Evolutionary conservation across 441 rosid species (phyloP).

Genomic region (Gossypium gossypioides): DNA sequence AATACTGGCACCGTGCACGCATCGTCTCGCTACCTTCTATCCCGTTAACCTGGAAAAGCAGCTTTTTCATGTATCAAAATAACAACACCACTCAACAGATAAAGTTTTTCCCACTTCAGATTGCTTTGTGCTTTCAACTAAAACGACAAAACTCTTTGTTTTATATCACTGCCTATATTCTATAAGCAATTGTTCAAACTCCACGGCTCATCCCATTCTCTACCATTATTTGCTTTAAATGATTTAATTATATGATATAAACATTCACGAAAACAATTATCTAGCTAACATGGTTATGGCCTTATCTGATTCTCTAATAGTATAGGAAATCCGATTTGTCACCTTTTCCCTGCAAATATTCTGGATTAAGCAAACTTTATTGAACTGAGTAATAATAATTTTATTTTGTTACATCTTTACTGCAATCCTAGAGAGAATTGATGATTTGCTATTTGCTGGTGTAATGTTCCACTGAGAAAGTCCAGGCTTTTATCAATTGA

Average conservation of each 20-base stretch:
- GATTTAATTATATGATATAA: neutral
- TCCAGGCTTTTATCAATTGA: neutral
- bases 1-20: no score
- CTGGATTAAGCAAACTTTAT: neutral
- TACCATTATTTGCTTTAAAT: neutral
- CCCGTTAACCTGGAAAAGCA: no score
- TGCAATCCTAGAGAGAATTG: neutral
- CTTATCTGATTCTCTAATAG: neutral
- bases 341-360: neutral
- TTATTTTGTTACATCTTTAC: neutral
- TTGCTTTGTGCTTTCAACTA: constrained; percentile 15
- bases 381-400: neutral
- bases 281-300: neutral
- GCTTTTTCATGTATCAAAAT: no score
- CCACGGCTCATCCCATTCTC: neutral
- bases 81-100: no score
- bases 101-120: constrained; percentile 10
- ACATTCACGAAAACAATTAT: neutral
- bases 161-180: neutral
- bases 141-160: constrained; percentile 2
- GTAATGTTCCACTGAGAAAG: neutral
- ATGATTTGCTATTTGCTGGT: neutral
- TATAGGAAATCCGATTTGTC: neutral
- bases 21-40: no score
- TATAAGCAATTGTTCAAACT: neutral